phyloP scores from a whole-genome alignment of 345 rosid genomes.

The Eucalyptus marginata region DNA sequence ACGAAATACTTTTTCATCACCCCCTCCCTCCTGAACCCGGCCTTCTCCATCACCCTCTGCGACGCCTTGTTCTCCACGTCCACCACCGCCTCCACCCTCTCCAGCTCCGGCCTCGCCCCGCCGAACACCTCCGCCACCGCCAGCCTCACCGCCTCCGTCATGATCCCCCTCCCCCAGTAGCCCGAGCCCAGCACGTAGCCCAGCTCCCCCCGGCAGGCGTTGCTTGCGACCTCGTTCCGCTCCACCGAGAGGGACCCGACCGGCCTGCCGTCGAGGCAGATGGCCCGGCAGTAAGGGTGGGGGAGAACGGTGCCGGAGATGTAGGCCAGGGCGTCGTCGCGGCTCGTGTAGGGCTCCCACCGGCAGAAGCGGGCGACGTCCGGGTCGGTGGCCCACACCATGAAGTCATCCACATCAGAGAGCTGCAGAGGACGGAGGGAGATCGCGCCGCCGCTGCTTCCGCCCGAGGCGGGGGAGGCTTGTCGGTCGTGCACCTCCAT shows the following conservation, averaged over 20 bases:
- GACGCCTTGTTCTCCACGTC: conserved; percentile 19
- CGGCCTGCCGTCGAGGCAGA: conserved; percentile 40
- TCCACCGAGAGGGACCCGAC: conserved; percentile 43
- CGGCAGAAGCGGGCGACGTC: conserved; percentile 37
- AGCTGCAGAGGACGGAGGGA: conserved; percentile 29
- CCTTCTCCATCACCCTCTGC: conserved; percentile 26
- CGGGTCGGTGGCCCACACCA: conserved; percentile 57
- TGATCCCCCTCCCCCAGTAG: conserved; percentile 29
- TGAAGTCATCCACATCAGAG: conserved; percentile 47
- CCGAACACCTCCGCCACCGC: conserved; percentile 1
- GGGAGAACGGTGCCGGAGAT: conserved; percentile 12
- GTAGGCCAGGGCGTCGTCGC: conserved; percentile 27
- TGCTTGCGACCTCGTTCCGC: conserved; percentile 8
- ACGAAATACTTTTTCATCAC: conserved; percentile 9
- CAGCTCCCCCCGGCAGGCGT: conserved; percentile 8
- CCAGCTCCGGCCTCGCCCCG: conserved; percentile 10
- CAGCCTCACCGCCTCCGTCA: conserved; percentile 13
- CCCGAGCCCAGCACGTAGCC: conserved; percentile 9
- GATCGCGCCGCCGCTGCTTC: background rate
- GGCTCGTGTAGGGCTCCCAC: conserved; percentile 42
- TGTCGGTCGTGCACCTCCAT: background rate
- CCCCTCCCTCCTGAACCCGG: conserved; percentile 21
- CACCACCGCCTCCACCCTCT: conserved; percentile 25
- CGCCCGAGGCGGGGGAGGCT: background rate
- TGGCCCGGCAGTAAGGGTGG: conserved; percentile 61